These are phyloP conservation scores for Cryoendolithus antarcticus DNA, from an alignment of 2,329 filamentous ascomycete species.

Conservation along the genomic window DNA sequence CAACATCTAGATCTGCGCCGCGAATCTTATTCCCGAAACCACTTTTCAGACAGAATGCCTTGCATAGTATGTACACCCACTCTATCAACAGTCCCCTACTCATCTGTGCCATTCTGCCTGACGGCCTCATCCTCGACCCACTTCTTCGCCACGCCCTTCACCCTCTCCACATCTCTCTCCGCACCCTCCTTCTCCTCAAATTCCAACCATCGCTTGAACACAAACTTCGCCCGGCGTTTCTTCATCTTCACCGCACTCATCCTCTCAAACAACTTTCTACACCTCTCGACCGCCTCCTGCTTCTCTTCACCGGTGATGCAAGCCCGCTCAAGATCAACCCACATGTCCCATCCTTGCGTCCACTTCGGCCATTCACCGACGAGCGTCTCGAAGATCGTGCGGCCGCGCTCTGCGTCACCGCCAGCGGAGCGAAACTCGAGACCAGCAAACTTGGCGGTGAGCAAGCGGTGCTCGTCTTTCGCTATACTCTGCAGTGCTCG, in stretches of 20 bases:
- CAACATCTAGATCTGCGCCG: no score
- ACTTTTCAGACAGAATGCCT: no score
- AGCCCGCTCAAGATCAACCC: conserved; percentile 63
- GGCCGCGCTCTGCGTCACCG: conserved; percentile 78
- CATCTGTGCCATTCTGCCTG: conserved; percentile 17
- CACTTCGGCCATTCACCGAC: conserved; percentile 77
- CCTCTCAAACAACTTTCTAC: conserved; percentile 57
- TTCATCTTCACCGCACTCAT: conserved; percentile 57
- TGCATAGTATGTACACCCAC: no score
- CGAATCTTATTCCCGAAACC: no score
- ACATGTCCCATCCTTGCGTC: conserved; percentile 84
- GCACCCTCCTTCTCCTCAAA: conserved; percentile 68
- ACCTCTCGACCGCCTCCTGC: conserved; percentile 49
- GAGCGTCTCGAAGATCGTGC: conserved; percentile 86
- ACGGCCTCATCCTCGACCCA: conserved; percentile 46
- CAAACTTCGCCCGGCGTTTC: conserved; percentile 67
- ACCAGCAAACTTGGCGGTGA: conserved; percentile 79
- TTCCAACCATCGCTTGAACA: conserved; percentile 84
- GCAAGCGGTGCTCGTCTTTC: conserved; percentile 52
- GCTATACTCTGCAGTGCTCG: conserved; percentile 78
- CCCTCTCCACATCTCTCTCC: conserved; percentile 56
- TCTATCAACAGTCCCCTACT: conserved; percentile 6
- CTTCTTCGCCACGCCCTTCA: conserved; percentile 57
- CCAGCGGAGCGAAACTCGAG: conserved; percentile 78
- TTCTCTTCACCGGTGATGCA: conserved; percentile 23